Percentiles rank a stretch among this genome's conserved stretches.
Conservation (phyloP, 1,284 basidiomycete species). For the Cronartium quercuum region DNA sequence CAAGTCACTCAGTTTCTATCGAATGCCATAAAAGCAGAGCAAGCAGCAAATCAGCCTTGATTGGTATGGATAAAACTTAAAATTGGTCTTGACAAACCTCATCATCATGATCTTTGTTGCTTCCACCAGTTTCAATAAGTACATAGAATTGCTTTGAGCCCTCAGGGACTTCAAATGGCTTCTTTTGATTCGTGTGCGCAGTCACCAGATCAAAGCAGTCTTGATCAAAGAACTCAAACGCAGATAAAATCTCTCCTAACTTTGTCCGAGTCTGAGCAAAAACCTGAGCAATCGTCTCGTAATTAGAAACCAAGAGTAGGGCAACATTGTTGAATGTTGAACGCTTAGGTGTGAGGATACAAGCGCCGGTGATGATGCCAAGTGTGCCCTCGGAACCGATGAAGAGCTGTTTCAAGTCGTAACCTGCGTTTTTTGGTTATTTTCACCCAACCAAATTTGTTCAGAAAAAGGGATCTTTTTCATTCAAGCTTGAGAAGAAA, state of each 20-base stretch:
- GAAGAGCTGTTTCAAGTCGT: slow-evolving; percentile 97
- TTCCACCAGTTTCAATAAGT: slow-evolving; percentile 86
- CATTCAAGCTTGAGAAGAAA: not conserved
- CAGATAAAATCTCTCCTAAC: slow-evolving; percentile 90
- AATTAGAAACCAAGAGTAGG: slow-evolving; percentile 56
- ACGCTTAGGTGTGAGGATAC: slow-evolving; percentile 86
- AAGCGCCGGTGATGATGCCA: slow-evolving; percentile 89
- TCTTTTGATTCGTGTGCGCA: slow-evolving; percentile 58
- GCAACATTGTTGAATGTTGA: slow-evolving; percentile 60
- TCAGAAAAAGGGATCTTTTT: not conserved
- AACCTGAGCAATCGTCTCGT: slow-evolving; percentile 56
- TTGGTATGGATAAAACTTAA: not conserved
- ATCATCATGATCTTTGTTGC: slow-evolving; percentile 87
- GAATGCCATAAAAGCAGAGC: not conserved
- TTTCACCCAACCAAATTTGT: too few species aligned
- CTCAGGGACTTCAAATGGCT: slow-evolving; percentile 52
- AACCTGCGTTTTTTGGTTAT: slow-evolving; percentile 60
- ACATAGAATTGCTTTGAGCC: slow-evolving; percentile 65
- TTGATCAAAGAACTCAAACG: slow-evolving; percentile 94
- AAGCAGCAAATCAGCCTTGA: slow-evolving; percentile 16
- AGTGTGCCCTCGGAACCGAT: slow-evolving; percentile 96
- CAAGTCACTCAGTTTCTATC: slow-evolving; percentile 78
- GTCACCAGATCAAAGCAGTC: slow-evolving; percentile 74
- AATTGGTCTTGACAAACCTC: slow-evolving; percentile 57
- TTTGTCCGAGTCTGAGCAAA: slow-evolving; percentile 59